A percentile compares a stretch with the other conserved stretches of the same genome.
These are phyloP conservation scores for Rhytidhysteron rufulum DNA, from an alignment of 2,329 filamentous ascomycete species.

Conservation along the genomic window DNA sequence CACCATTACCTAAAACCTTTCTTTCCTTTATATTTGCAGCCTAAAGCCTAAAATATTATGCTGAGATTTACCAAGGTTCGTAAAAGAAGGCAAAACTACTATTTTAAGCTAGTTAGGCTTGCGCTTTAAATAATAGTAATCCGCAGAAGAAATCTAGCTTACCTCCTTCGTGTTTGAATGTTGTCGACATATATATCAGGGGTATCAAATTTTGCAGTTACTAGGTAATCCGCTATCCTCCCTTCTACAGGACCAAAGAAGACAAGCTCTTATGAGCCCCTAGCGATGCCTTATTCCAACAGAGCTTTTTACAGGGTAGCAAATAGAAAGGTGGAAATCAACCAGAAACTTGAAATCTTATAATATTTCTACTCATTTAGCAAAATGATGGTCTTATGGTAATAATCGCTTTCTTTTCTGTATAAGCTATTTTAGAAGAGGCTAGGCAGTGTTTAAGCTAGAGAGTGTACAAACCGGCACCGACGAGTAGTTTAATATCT, in stretches of 20 bases:
- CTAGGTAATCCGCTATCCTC: too few relatives aligned
- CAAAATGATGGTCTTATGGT: constrained; percentile 89
- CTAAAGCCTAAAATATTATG: constrained; percentile 54
- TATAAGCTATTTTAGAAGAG: constrained; percentile 92
- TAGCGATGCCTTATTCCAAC: too few relatives aligned
- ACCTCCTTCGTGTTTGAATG: too few relatives aligned
- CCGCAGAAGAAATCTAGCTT: constrained; percentile 58
- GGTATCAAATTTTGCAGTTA: too few relatives aligned
- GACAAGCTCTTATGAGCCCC: too few relatives aligned
- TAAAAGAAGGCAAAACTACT: constrained; percentile 52
- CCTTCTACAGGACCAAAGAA: too few relatives aligned
- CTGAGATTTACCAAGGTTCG: constrained; percentile 29
- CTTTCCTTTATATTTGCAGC: constrained; percentile 39
- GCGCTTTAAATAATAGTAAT: constrained; percentile 57
- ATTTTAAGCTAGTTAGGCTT: constrained; percentile 47
- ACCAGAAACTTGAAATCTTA: constrained; percentile 98
- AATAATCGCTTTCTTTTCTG: constrained; percentile 83
- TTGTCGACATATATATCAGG: too few relatives aligned
- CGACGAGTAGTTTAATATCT: constrained; percentile 74
- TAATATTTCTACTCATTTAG: constrained; percentile 87
- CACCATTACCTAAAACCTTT: constrained; percentile 12
- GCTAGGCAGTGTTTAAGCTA: constrained; percentile 80
- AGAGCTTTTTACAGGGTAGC: too few relatives aligned
- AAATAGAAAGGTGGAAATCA: too few relatives aligned
- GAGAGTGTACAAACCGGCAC: constrained; percentile 94